phyloP scores from a whole-genome alignment of 257 asterid species.

The Osmanthus fragrans region DNA sequence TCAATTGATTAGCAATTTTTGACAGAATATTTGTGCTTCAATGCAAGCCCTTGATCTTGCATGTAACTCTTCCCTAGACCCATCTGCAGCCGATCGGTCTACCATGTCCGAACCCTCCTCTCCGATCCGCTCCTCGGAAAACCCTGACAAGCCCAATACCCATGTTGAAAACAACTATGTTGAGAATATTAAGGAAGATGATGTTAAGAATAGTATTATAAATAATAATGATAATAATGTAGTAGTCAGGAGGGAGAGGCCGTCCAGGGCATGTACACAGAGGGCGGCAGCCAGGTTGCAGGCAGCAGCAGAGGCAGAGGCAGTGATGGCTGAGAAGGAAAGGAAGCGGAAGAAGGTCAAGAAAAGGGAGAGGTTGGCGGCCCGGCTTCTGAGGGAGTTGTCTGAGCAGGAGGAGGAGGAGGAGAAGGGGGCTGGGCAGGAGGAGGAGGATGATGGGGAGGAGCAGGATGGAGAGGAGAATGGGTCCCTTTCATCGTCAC shows the following conservation, averaged over 20 bases:
- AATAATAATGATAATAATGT: constrained; percentile 37
- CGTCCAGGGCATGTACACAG: constrained; percentile 95
- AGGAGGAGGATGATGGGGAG: constrained; percentile 36
- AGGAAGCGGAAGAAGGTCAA: constrained; percentile 58
- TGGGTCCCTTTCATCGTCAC: constrained; percentile 38
- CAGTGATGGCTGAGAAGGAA: constrained; percentile 55
- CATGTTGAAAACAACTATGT: constrained; percentile 30
- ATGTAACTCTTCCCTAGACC: constrained; percentile 37
- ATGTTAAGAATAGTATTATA: constrained; percentile 31
- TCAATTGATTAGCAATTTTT: background rate
- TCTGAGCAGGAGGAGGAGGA: constrained; percentile 33
- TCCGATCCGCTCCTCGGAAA: constrained; percentile 58
- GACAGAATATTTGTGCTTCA: constrained; percentile 29
- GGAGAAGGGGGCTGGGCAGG: constrained; percentile 25
- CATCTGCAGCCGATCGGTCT: constrained; percentile 42
- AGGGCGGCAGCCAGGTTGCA: constrained; percentile 84
- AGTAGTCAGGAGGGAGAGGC: constrained; percentile 76
- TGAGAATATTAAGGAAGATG: constrained; percentile 29
- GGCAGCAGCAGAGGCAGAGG: constrained; percentile 87
- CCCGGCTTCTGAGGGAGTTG: constrained; percentile 67
- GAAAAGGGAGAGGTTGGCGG: constrained; percentile 56
- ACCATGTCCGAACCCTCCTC: constrained; percentile 50
- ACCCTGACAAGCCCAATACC: constrained; percentile 23
- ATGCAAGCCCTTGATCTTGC: constrained; percentile 57
- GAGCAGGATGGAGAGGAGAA: constrained; percentile 47